A percentile compares a stretch with the other conserved stretches of the same genome.
These are phyloP conservation scores for Tribonema minus DNA, from an alignment of 108 stramenopile genomes.

Conservation along the genomic window DNA sequence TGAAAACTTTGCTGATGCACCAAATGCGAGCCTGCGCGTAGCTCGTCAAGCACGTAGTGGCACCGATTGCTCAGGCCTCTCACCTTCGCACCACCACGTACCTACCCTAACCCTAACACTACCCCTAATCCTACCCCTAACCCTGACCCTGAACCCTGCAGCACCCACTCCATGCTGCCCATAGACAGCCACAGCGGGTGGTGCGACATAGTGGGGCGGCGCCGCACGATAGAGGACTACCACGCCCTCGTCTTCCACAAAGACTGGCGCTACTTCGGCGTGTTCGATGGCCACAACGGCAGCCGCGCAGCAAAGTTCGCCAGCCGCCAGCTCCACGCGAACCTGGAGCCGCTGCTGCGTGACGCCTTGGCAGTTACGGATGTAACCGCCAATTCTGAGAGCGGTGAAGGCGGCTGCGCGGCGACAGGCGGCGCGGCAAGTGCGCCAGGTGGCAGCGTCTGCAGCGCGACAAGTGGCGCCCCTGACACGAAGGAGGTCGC, in stretches of 20 bases:
- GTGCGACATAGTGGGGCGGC: constrained; percentile 51
- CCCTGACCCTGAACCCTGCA: too few relatives aligned
- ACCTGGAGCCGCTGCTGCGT: constrained; percentile 24
- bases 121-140: too few relatives aligned
- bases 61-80: too few relatives aligned
- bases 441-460: background rate
- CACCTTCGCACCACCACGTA: too few relatives aligned
- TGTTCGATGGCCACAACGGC: constrained; percentile 67
- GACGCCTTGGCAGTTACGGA: background rate
- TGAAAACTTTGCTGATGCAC: too few relatives aligned
- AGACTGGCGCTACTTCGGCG: constrained; percentile 74
- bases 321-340: constrained; percentile 15
- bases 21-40: too few relatives aligned
- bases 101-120: too few relatives aligned
- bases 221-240: constrained; percentile 79
- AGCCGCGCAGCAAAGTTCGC: constrained; percentile 40
- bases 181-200: constrained; percentile 45
- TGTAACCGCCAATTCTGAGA: background rate
- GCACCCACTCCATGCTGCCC: constrained; percentile 39
- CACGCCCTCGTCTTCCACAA: constrained; percentile 71
- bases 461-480: too few relatives aligned
- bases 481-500: too few relatives aligned
- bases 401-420: background rate
- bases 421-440: background rate
- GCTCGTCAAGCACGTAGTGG: too few relatives aligned